phyloP scores from a whole-genome alignment of 2,329 filamentous ascomycete species.

The Colletotrichum kahawae region DNA sequence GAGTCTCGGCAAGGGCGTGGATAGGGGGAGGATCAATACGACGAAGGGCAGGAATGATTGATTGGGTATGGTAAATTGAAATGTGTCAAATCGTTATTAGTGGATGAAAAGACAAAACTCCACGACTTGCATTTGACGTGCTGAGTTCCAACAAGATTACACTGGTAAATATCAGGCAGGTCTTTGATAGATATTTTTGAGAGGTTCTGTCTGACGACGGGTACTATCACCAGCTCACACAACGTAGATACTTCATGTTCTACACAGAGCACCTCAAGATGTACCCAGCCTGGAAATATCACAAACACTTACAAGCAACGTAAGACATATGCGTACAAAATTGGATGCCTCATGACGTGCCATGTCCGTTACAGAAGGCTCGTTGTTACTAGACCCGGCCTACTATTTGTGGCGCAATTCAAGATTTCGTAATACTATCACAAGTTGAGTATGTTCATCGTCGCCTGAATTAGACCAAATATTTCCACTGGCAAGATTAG shows the following conservation, averaged over 20 bases:
- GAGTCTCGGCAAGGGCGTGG: neutral
- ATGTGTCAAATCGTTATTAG: neutral
- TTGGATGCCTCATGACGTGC: neutral
- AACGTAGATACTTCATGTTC: neutral
- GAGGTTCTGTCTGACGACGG: neutral
- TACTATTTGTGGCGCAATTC: neutral
- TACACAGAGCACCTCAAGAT: neutral
- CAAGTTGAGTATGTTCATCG: neutral
- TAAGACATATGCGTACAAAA: neutral
- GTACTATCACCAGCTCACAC: neutral
- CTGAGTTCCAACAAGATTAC: neutral
- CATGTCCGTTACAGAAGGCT: neutral
- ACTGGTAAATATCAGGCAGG: neutral
- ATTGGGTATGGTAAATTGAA: neutral
- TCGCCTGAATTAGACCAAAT: neutral
- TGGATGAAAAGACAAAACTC: neutral
- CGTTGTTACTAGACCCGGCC: neutral
- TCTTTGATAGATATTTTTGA: neutral
- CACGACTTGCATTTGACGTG: neutral
- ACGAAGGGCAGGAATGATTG: accelerated
- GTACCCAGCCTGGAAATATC: neutral
- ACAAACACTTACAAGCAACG: neutral
- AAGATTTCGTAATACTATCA: neutral
- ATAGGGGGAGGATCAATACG: too few species aligned
- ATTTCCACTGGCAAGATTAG: neutral